These are phyloP conservation scores for Apostasia shenzhenica DNA, from an alignment of 106 monocot species.

Conservation along the genomic window DNA sequence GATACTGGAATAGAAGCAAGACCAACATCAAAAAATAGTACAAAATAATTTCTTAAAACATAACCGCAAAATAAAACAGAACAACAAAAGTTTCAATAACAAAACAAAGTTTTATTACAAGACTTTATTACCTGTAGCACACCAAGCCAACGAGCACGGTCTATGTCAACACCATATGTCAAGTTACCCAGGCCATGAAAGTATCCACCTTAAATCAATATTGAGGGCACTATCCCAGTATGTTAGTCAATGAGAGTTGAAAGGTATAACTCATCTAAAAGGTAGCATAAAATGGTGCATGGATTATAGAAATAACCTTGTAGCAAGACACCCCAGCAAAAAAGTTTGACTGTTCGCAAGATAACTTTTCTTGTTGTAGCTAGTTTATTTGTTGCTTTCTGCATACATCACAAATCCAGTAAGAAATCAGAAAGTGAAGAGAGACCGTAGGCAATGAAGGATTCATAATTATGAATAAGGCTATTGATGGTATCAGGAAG, in stretches of 20 bases:
- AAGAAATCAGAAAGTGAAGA: neutral
- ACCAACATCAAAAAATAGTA: neutral
- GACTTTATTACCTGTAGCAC: constrained; percentile 58
- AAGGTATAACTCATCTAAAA: neutral
- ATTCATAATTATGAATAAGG: neutral
- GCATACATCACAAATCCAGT: constrained; percentile 12
- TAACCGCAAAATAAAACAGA: neutral
- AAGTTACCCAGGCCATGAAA: constrained; percentile 73
- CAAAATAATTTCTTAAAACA: neutral
- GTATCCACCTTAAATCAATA: constrained; percentile 65
- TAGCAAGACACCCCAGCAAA: constrained; percentile 71
- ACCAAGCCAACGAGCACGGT: constrained; percentile 68
- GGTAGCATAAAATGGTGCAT: neutral
- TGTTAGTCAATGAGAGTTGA: neutral
- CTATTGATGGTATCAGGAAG: neutral
- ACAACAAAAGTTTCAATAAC: neutral
- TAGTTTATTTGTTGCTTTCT: constrained; percentile 60
- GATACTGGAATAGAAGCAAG: neutral
- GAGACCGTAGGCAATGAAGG: no score
- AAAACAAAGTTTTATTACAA: neutral
- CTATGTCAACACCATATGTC: constrained; percentile 88
- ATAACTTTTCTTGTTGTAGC: constrained; percentile 62
- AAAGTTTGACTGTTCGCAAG: constrained; percentile 68
- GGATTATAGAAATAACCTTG: constrained; percentile 45
- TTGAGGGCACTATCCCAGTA: neutral